These are phyloP conservation scores for Cryptococcus hybrid DNA, from an alignment of 1,284 basidiomycete species.

Conservation along the genomic window DNA sequence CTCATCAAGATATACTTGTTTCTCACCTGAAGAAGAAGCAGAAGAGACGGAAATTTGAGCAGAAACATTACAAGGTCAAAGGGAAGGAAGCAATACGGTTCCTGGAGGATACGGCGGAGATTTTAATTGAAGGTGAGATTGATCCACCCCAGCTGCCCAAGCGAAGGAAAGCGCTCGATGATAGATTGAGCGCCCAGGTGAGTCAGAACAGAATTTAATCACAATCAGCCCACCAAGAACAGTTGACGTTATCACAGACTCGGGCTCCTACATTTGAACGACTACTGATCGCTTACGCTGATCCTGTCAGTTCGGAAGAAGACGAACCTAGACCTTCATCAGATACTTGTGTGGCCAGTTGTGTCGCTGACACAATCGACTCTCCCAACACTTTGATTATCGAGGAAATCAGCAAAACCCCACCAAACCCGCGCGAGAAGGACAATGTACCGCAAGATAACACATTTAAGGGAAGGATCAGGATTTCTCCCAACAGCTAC, in stretches of 20 bases:
- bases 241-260: neutral
- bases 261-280: neutral
- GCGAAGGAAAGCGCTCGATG: neutral
- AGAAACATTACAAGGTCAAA: neutral
- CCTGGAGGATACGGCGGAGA: slow-evolving; percentile 1
- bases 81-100: neutral
- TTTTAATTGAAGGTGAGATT: neutral
- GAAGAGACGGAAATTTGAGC: neutral
- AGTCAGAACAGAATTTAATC: too few relatives aligned
- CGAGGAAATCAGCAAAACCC: neutral
- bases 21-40: neutral
- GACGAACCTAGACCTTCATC: too few relatives aligned
- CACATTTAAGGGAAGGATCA: neutral
- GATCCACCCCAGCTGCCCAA: too few relatives aligned
- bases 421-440: too few relatives aligned
- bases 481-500: neutral
- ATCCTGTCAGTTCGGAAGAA: too few relatives aligned
- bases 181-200: too few relatives aligned
- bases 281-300: neutral
- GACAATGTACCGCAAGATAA: too few relatives aligned
- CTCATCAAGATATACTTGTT: slow-evolving; percentile 1
- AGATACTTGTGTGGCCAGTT: too few relatives aligned
- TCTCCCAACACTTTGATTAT: neutral
- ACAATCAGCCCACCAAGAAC: too few relatives aligned
- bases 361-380: neutral